A percentile compares a stretch with the other conserved stretches of the same genome.
phyloP scores from a whole-genome alignment of 768 basidiomycete genomes.

The Xerocomus potaroensis region DNA sequence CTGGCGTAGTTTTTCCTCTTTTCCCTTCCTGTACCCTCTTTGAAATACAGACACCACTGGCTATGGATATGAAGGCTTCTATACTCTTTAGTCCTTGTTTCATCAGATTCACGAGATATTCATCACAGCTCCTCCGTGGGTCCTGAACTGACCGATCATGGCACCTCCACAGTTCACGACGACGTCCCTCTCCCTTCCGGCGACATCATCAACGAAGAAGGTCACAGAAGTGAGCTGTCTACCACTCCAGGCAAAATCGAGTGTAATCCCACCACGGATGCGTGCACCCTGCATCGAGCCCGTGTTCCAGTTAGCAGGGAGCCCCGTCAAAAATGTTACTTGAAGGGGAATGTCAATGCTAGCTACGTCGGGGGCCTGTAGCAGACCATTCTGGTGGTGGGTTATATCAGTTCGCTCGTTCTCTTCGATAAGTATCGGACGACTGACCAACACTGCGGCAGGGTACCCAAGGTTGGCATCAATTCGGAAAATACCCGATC shows the following conservation, averaged over 20 bases:
- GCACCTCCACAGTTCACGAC: conserved; percentile 33
- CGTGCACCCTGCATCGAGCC: conserved; percentile 63
- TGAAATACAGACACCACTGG: too few relatives aligned
- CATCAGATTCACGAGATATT: conserved; percentile 2
- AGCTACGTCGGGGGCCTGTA: conserved; percentile 69
- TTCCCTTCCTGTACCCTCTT: too few relatives aligned
- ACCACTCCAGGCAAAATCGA: conserved; percentile 49
- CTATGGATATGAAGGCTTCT: too few relatives aligned
- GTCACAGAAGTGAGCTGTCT: conserved; percentile 31
- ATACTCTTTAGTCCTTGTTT: background rate
- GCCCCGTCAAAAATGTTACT: conserved; percentile 60
- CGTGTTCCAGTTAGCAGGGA: conserved; percentile 57
- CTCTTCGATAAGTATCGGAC: background rate
- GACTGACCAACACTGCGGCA: conserved; percentile 57
- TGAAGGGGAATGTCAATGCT: conserved; percentile 44
- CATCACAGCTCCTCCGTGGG: conserved; percentile 14
- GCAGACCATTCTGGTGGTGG: conserved; percentile 45
- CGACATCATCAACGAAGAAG: conserved; percentile 36
- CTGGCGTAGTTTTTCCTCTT: too few relatives aligned
- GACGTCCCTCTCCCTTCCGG: conserved; percentile 37
- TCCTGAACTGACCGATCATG: conserved; percentile 30
- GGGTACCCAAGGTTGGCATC: conserved; percentile 74
- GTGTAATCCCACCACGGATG: conserved; percentile 56
- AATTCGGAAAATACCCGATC: conserved; percentile 65
- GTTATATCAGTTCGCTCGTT: conserved; percentile 24